A percentile compares a stretch with the other conserved stretches of the same genome.
Conservation (phyloP, 805 yeast genomes). For the Isabelozyma gotoi region DNA sequence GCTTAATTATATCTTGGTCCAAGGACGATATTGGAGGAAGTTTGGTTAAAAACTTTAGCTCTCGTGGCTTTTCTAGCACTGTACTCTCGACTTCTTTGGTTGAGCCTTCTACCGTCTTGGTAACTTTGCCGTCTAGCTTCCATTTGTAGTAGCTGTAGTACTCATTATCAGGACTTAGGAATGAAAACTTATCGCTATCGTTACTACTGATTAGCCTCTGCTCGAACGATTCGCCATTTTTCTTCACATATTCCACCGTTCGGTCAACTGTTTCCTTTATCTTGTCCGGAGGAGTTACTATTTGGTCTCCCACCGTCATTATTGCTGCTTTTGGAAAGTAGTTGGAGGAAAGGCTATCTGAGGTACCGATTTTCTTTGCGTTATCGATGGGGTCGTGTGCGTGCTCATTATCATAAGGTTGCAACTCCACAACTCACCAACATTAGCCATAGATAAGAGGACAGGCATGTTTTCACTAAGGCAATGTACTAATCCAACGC, state of each 20-base stretch:
- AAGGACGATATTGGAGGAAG: slow-evolving; percentile 48
- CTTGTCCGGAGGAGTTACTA: slow-evolving; percentile 45
- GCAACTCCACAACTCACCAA: too few species aligned
- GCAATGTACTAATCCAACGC: too few species aligned
- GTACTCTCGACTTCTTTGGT: neutral
- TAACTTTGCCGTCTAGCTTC: slow-evolving; percentile 32
- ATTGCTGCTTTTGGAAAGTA: neutral
- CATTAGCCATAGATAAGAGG: neutral
- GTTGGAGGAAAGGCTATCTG: neutral
- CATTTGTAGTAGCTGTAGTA: slow-evolving; percentile 58
- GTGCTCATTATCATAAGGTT: neutral
- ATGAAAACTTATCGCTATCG: slow-evolving; percentile 57
- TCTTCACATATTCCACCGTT: slow-evolving; percentile 66
- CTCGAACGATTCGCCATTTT: slow-evolving; percentile 71
- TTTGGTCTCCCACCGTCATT: slow-evolving; percentile 9
- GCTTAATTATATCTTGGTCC: slow-evolving; percentile 69
- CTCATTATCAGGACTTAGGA: slow-evolving; percentile 54
- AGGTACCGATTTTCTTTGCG: neutral
- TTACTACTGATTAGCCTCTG: slow-evolving; percentile 50
- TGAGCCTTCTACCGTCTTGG: neutral
- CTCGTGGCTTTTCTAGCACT: slow-evolving; percentile 13
- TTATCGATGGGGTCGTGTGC: neutral
- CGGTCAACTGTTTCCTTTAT: slow-evolving; percentile 57
- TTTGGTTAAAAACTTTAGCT: slow-evolving; percentile 23
- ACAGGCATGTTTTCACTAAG: too few species aligned